Evolutionary conservation across 805 yeast species (phyloP), one percentile per base, ranked within the genome.

Genomic region (Sugiyamaella boreocaroliniensis): DNA sequence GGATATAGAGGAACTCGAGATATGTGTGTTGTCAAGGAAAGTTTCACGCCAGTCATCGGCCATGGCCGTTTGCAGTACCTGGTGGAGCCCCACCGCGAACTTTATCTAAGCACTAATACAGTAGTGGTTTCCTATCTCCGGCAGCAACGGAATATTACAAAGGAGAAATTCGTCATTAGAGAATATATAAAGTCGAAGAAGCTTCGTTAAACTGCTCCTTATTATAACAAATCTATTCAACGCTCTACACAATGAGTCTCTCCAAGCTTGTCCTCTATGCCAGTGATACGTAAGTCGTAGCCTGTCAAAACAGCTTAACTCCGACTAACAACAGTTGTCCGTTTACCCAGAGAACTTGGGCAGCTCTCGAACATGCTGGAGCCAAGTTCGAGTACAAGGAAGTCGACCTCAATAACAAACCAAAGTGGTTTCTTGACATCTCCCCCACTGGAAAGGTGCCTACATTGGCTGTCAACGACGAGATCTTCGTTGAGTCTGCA

Each of bases 311-410:
- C n/a, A n/a, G n/a, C n/a, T n/a, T 20, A 20, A 10, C 16, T 16
- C 26, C 26, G 26, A 19, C 52, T 49, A 43, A 43, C 41, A 15
- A 14, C 22, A 52, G 55, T 16, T 63, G 67, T 48, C 67, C 67
- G 2, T 63, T 63, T 61, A 67, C 67, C 11, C 62, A 61, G 20
- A 59, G 67, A 26, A 59, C 67, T 18, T 63, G 64, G 67, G 53
- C 62, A 37, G 66, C 64, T 7, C 58, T 63, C 41, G 55, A 55
- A 42, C 53, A 49, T 44, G 64, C 62, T n/a, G 61, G 59, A 22
- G 64, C 57, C 44, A 54, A 62, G 49, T 63, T 54, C 49, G 65
- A 61, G 54, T 55, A 48, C 48, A 52, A 58, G 49, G 63, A 58
- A 47, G 60, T 63, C 32, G 65, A 63, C 48, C 57, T 63, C 45